Evolutionary conservation across 1,284 basidiomycete genomes (phyloP), one percentile per base, ranked within the genome.

Genomic region (Sanghuangporus baumii): DNA sequence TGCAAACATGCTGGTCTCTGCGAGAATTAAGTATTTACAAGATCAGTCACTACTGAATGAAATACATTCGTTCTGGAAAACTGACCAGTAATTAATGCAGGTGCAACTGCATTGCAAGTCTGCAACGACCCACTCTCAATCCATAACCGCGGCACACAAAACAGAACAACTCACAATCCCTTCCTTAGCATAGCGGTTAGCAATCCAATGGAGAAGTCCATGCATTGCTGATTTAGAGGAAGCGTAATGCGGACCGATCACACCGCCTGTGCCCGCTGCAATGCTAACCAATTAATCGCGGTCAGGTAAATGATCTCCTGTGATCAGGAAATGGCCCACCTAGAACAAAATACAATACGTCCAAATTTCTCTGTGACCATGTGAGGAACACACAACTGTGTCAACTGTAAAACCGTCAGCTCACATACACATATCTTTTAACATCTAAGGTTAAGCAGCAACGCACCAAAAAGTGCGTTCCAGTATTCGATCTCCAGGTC

Each of bases 171-270:
- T 60, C 67, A 83, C 81, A 59, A 84, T 75, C 14, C 82, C 82
- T 14, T 79, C 77, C 66, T 80, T 79, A n/a, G 78, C 76, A 65
- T 83, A 81, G 41, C 81, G 72, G 43, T 72, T 71, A 6, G 82
- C 79, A n/a, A 83, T 71, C 82, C 82, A 83, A 65, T 83, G 82
- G 54, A 83, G 71, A 3, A 83, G 73, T 0, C 82, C 82, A 66
- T 83, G 81, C 63, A 83, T 68, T 2, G 81, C 82, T 5, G 81
- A 78, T 64, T 84, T 84, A 0, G 81, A 82, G 0, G 81, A 82
- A 1, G 82, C 81, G 61, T 84, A 83, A 62, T 83, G 82, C 0
- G 82, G 81, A 0, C 82, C 82, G 55, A 84, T 75, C 1, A 83
- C 78, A 1, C 82, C 82, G 14, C 82, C 82, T 23, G 76, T 81